Evolutionary conservation across 1,139 yeast genomes (phyloP), one percentile per base, ranked within the genome.

Genomic region (Spathaspora sp.): DNA sequence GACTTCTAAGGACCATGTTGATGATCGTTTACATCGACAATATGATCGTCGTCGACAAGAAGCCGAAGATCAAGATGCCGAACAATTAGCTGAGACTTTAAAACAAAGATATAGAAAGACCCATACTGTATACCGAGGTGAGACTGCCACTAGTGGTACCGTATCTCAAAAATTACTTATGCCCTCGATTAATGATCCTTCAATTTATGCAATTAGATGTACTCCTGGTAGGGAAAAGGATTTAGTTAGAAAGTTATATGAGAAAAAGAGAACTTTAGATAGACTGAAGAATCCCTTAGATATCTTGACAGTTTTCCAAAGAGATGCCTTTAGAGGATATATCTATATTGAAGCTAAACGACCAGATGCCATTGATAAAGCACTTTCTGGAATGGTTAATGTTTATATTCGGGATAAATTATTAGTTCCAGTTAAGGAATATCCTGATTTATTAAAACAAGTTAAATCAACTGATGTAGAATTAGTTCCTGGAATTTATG

Each of bases 171-270:
- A 96, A 60, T 80, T 95, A 57, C 77, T 93, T 56, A 78, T 93
- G 70, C 99, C 99, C 13, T 89, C 97, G 24, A 96, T 93, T 49
- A 90, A 91, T 59, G 98, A 95, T 62, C 98, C 99, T 6, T 84
- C 91, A 47, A 89, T 95, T 59, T 93, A 97, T 86, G 98, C 97
- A 59, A 82, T 93, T 42, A 82, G 97, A 65, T 89, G 96, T 69
- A 81, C 95, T 57, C 91, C 89, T 26, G 98, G 98, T 41, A 84
- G 87, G 57, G 99, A 93, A 68, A 90, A 89, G 65, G 97, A 90
- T 47, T 74, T 91, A 53, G 96, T 95, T 27, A 82, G 91, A 56
- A 87, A 86, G 52, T 72, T 93, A 47, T 76, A 87, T 70, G 90
- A 89, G 61, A 90, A 88, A 70, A 87, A 88, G 65, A 65, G 82